Evolutionary conservation across 495 filamentous ascomycete genomes (phyloP), one percentile per base, ranked within the genome.

Genomic region (Lentithecium fluviatile): DNA sequence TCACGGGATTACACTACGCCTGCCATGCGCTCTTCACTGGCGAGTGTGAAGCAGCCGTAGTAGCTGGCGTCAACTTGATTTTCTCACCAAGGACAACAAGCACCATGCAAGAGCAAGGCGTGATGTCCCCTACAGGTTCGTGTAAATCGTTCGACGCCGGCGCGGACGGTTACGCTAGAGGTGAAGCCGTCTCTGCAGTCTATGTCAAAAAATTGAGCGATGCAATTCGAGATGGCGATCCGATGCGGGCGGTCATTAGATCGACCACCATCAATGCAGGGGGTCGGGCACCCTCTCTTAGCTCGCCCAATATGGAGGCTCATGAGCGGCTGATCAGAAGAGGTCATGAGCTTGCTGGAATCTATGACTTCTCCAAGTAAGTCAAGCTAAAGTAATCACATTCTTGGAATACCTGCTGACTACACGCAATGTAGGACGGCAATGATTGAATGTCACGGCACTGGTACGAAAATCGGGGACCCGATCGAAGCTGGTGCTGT

Each of bases 111-210:
- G 21, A 47, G 21, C 19, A 48, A 1, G 54, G 54, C 11, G 54
- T 49, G 1, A 25, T 20, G 1, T 62, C 49, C 6, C 1, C 13
- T 36, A 25, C 45, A 19, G 61, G 61, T 6, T 3, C 2, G 1
- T 61, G 68, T 17, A 66, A 60, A 20, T 45, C 70, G 0, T 78
- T 78, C 42, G 74, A 75, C 43, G 38, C 50, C 0, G 56, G 56
- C 1, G 77, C 75, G 0, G 69, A 76, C 50, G 79, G 79, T 1
- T 80, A 78, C 20, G 76, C 62, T 12, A 70, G 77, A n/a, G 78
- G 77, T 2, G 79, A 82, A 51, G 79, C 72, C 10, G 68, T 77
- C 1, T 69, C 60, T 2, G 58, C 66, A 1, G 23, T 77, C 6
- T 26, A 77, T 1, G 34, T 79, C 17, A 80, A 78, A 50, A 64